Conservation (phyloP, 345 rosid genomes). For the Geranium rotundifolium region DNA sequence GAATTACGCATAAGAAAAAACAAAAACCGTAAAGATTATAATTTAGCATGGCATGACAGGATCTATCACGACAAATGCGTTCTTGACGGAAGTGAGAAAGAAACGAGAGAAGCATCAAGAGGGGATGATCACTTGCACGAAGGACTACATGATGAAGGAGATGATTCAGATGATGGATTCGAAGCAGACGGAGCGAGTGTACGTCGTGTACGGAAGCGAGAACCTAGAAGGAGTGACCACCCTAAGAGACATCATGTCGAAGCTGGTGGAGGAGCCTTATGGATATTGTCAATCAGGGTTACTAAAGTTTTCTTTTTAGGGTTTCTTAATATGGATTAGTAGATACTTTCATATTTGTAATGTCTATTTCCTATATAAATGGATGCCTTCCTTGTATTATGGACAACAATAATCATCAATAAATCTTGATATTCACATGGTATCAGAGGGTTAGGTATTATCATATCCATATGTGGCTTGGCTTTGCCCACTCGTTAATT, state of each 20-base stretch:
- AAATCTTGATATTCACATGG: too few species aligned
- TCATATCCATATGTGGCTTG: too few species aligned
- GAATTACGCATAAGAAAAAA: too few species aligned
- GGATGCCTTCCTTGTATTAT: too few species aligned
- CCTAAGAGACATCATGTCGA: conserved; percentile 76
- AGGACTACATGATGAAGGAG: conserved; percentile 48
- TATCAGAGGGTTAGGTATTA: too few species aligned
- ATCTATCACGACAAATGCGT: conserved; percentile 80
- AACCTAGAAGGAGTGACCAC: conserved; percentile 88
- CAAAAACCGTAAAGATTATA: background rate
- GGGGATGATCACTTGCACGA: conserved; percentile 69
- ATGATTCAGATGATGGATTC: conserved; percentile 61
- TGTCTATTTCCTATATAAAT: too few species aligned
- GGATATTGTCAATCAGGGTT: too few species aligned
- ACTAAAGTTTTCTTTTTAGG: too few species aligned
- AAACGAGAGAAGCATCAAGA: conserved; percentile 47
- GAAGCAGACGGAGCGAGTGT: conserved; percentile 59
- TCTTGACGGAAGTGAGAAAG: conserved; percentile 52
- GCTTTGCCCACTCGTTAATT: too few species aligned
- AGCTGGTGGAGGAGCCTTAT: conserved; percentile 82
- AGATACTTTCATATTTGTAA: too few species aligned
- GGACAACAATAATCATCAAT: too few species aligned
- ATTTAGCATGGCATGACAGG: conserved; percentile 10
- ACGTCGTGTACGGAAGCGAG: conserved; percentile 68
- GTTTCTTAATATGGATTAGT: too few species aligned